phyloP scores from a whole-genome alignment of 1,284 basidiomycete genomes.

The Uromyces viciae-fabae region DNA sequence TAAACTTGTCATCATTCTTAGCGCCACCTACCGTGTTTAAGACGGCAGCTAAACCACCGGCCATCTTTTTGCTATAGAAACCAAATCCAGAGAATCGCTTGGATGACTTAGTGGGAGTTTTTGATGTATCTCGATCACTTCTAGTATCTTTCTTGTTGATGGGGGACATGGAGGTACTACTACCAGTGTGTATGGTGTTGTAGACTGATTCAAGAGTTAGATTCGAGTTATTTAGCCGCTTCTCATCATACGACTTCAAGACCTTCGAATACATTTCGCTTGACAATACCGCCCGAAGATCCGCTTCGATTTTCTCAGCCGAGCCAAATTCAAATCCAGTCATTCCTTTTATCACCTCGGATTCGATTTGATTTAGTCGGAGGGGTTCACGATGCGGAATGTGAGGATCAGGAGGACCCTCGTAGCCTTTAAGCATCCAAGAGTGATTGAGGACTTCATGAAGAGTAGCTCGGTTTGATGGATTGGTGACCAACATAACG shows the following conservation, averaged over 20 bases:
- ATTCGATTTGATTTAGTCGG: constrained; percentile 78
- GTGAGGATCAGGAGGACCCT: constrained; percentile 73
- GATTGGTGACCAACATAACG: constrained; percentile 95
- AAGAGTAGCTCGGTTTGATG: constrained; percentile 75
- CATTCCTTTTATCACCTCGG: constrained; percentile 82
- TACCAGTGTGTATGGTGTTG: constrained; percentile 39
- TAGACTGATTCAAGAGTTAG: constrained; percentile 13
- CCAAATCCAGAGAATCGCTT: constrained; percentile 84
- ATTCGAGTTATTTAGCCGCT: constrained; percentile 61
- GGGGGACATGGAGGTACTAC: constrained; percentile 47
- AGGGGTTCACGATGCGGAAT: constrained; percentile 83
- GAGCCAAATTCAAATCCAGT: constrained; percentile 94
- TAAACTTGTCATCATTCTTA: constrained; percentile 53
- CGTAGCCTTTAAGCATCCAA: constrained; percentile 90
- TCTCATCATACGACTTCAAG: constrained; percentile 72
- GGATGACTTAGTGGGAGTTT: constrained; percentile 50
- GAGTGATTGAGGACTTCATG: constrained; percentile 83
- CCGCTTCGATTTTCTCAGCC: constrained; percentile 75
- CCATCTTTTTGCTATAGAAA: constrained; percentile 82
- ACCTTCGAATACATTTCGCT: constrained; percentile 73
- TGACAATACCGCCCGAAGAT: constrained; percentile 69
- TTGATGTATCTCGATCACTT: constrained; percentile 46
- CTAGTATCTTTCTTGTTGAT: constrained; percentile 23
- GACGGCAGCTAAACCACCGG: constrained; percentile 52
- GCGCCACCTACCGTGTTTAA: constrained; percentile 46